Evolutionary conservation across 352 stramenopile species (phyloP).

Genomic region (Nothophytophthora sp.): DNA sequence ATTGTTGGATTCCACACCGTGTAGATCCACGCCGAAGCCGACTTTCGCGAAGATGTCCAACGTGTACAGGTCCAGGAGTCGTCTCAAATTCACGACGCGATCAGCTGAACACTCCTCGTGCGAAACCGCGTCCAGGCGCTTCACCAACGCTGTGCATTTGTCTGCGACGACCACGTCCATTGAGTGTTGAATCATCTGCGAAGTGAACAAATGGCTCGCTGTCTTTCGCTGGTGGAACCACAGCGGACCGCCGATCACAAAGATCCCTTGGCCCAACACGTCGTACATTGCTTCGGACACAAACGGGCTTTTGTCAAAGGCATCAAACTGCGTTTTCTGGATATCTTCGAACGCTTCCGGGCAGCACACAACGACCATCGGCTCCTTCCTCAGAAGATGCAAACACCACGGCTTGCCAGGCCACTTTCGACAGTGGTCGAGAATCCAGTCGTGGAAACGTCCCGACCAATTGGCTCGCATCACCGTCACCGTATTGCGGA

Average conservation of each 20-base stretch:
- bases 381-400: slow-evolving; percentile 34
- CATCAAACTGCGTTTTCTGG: slow-evolving; percentile 38
- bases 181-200: slow-evolving; percentile 24
- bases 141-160: slow-evolving; percentile 21
- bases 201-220: slow-evolving; percentile 27
- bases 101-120: slow-evolving; percentile 2
- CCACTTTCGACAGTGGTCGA: slow-evolving; percentile 39
- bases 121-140: not conserved
- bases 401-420: slow-evolving; percentile 51
- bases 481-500: slow-evolving; percentile 57
- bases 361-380: slow-evolving; percentile 30
- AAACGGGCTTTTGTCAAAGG: slow-evolving; percentile 38
- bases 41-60: slow-evolving; percentile 57
- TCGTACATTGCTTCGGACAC: slow-evolving; percentile 27
- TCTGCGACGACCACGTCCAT: slow-evolving; percentile 19
- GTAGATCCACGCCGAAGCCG: slow-evolving; percentile 45
- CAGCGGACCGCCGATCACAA: slow-evolving; percentile 30
- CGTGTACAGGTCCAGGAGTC: slow-evolving; percentile 39
- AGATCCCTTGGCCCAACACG: slow-evolving; percentile 37
- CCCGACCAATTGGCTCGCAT: slow-evolving; percentile 29
- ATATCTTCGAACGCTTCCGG: slow-evolving; percentile 40
- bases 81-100: slow-evolving; percentile 27
- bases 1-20: slow-evolving; percentile 9
- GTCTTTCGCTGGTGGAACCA: slow-evolving; percentile 43
- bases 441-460: slow-evolving; percentile 63